phyloP scores from a whole-genome alignment of 305 asterid genomes.

The Fraxinus angustifolia region DNA sequence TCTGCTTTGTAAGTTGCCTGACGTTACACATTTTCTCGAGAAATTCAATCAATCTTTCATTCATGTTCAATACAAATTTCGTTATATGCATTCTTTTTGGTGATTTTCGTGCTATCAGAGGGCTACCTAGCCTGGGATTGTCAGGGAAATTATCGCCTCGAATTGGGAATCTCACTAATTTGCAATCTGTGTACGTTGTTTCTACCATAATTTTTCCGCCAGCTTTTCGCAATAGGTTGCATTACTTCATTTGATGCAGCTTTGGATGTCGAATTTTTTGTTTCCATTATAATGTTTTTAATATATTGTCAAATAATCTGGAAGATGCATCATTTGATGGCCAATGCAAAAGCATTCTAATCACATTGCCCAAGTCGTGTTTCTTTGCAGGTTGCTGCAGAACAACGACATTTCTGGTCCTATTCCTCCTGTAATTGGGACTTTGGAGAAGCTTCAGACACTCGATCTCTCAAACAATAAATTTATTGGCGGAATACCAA shows the following conservation, averaged over 20 bases:
- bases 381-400: constrained; percentile 64
- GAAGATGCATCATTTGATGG: background rate
- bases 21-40: background rate
- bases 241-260: background rate
- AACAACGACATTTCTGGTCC: constrained; percentile 81
- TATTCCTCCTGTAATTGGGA: constrained; percentile 69
- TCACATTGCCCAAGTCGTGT: constrained; percentile 17
- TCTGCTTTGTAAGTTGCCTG: constrained; percentile 68
- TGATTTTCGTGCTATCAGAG: constrained; percentile 44
- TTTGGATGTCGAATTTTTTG: background rate
- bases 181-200: constrained; percentile 77
- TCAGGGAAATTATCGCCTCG: constrained; percentile 80
- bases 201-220: background rate
- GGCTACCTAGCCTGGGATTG: constrained; percentile 82
- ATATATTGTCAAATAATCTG: background rate
- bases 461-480: constrained; percentile 85
- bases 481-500: constrained; percentile 63
- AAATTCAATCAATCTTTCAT: background rate
- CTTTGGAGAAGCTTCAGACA: constrained; percentile 69
- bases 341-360: background rate
- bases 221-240: background rate
- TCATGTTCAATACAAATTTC: background rate
- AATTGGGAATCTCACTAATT: constrained; percentile 73
- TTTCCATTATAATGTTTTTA: background rate
- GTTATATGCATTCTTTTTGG: background rate